Evolutionary conservation across 768 basidiomycete species (phyloP), one percentile per base, ranked within the genome.

Genomic region (Leccinum uliginosum): DNA sequence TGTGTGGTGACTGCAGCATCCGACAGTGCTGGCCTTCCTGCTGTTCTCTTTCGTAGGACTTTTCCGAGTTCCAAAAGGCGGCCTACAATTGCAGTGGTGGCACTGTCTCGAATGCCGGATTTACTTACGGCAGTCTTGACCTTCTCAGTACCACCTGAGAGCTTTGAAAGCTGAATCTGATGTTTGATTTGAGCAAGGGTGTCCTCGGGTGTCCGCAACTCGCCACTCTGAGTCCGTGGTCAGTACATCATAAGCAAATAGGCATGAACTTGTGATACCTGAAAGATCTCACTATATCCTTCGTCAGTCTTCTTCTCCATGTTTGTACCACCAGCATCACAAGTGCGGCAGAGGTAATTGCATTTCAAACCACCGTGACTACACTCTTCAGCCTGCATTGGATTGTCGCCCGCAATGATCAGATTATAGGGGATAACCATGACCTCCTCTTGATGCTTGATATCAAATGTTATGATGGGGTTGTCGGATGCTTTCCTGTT

Each of bases 351-450:
- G 29, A 73, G 64, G 43, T 62, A 63, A n/a, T 75, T 76, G 17
- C 67, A 65, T 7, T 50, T 63, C 1, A 73, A 29, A 0, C 74
- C 71, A n/a, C 58, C 63, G 17, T 74, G 73, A 19, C 67, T 71
- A 46, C 68, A 74, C 11, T 67, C 63, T 35, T 76, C 71, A 0
- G 72, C 65, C 23, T 75, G 75, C 75, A 74, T 74, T 0, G 70
- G 75, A 29, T 76, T 76, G 55, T 76, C 68, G 5, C 67, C 62
- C 0, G 61, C 46, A 3, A 67, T 24, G 14, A 73, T 59, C 0
- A 72, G 56, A 0, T 43, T 30, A 29, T 69, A 74, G 0, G 61
- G 70, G 0, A 59, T 53, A 0, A 74, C 44, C 30, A 61, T 40
- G 0, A 73, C 62, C 24, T 71, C 61, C 17, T 67, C 57, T 2